Base-by-base conservation (phyloP, 116 monocot genomes). In the Dioscorea cayenensis region DNA sequence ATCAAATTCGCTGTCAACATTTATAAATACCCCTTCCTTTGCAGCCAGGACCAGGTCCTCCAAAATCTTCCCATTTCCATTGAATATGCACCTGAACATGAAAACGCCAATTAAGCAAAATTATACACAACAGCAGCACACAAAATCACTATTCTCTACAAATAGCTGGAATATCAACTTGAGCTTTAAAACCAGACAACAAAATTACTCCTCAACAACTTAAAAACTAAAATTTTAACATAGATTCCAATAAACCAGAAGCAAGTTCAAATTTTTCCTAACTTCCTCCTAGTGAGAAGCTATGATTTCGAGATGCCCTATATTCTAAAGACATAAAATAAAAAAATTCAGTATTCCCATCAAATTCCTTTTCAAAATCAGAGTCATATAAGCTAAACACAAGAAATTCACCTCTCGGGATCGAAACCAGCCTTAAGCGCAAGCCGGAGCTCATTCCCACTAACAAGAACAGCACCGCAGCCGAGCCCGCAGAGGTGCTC, bases 1-100 rank as follows among this genome's bases (percentile, higher is more conserved):
- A 60, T 99, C 99, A 75, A 99, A 99, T 74, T 99, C 99, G 71
- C 99, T 99, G 58, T 99, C 99, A 35, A 99, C 80, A 77, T 99
- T 99, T 49, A 99, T 87, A 87, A 99, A 91, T 10, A 94, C 91
- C 51, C 94, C 99, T 75, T 81, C 77, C 74, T 94, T 75, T 10
- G 94, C 99, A 78, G 99, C 99, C 65, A 99, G 76, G 32, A 94
- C 71, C n/a, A 99, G 86, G 60, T 99, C 99, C 63, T 91, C 94
- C 77, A 99, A 77, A 21, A 87, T 55, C 77, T 99, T 94, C 36
- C 99, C 94, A 68, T 99, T 99, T 78, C 94, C 99, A 83, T 99
- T 94, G 76, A 99, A 91, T 81, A 99, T 86, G 79, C 99, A 99
- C 84, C 99, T 99, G 85, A 65, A 50, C 29, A 12, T 65, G 7